Evolutionary conservation across 2,329 filamentous ascomycete genomes (phyloP), one percentile per base, ranked within the genome.

Genomic region (Fusarium pininemorale): DNA sequence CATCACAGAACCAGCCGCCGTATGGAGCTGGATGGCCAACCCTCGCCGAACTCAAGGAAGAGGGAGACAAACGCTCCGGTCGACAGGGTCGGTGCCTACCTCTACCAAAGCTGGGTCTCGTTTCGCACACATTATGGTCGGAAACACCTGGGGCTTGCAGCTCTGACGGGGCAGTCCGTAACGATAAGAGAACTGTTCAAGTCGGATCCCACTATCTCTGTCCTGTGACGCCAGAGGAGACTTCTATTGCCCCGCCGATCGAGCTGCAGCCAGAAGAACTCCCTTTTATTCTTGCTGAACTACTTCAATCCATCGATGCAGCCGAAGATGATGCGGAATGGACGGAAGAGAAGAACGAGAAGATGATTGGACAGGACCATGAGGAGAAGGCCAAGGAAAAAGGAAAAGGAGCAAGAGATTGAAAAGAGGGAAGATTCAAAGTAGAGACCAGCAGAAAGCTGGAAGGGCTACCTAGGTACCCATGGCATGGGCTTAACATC

Each of bases 21-120:
- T 53, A 56, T 28, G 71, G 59, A 16, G 79, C 75, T 28, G 74
- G 77, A 50, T 84, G 83, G 83, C 83, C 83, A 4, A 77, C 79
- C 14, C 69, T 82, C 44, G 73, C 81, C 18, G 81, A 83, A 61
- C 76, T 83, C 35, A 83, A 83, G 57, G 80, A 82, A 32, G 79
- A 81, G 20, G 80, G 81, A 41, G 80, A 83, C 60, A 79, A 75
- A 47, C 75, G 79, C 24, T 73, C 77, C 2, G 50, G 55, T 39
- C 61, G 67, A 50, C 66, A 77, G 47, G 67, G 75, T 26, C 80
- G 81, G n/a, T 78, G 73, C 38, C 74, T 84, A 28, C 82, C 82
- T 45, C 69, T 79, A 6, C 82, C 82, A 37, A 79, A 78, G 24
- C 70, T 81, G 38, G 77, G 77, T 45, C 20, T 75, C 24, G 41